Evolutionary conservation across 2,329 filamentous ascomycete genomes (phyloP).

Genomic region (Cadophora sp.): DNA sequence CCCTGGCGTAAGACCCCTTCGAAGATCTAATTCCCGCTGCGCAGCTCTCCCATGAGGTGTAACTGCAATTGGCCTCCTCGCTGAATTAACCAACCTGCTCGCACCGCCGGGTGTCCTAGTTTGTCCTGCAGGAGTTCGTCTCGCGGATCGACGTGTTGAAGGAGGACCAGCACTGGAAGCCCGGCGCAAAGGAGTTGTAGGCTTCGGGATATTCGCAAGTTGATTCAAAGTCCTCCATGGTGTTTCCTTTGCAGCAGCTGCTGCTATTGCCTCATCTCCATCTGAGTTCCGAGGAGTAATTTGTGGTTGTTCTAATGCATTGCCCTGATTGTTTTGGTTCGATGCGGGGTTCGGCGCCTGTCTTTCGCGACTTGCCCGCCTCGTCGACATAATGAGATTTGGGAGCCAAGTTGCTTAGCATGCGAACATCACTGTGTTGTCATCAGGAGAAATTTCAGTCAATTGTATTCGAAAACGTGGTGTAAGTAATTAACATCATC

Average conservation of each 20-base stretch:
- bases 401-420: background rate
- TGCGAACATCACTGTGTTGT: background rate
- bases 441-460: background rate
- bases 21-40: constrained; percentile 62
- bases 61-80: constrained; percentile 35
- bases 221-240: constrained; percentile 40
- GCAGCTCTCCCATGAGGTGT: constrained; percentile 70
- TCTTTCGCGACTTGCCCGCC: constrained; percentile 16
- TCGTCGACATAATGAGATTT: constrained; percentile 6
- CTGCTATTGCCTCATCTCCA: constrained; percentile 25
- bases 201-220: constrained; percentile 41
- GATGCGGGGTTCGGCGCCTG: constrained; percentile 12
- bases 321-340: background rate
- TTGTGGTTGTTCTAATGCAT: constrained; percentile 27
- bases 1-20: constrained; percentile 67
- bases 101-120: constrained; percentile 39
- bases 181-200: constrained; percentile 43
- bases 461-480: background rate
- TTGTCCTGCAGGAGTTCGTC: constrained; percentile 40
- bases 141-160: constrained; percentile 38
- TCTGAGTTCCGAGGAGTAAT: constrained; percentile 41
- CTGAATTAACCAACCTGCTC: constrained; percentile 37
- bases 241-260: constrained; percentile 35
- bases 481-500: background rate
- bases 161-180: constrained; percentile 43